Conservation (phyloP, 2,329 filamentous ascomycete genomes). For the Lomentospora prolificans region DNA sequence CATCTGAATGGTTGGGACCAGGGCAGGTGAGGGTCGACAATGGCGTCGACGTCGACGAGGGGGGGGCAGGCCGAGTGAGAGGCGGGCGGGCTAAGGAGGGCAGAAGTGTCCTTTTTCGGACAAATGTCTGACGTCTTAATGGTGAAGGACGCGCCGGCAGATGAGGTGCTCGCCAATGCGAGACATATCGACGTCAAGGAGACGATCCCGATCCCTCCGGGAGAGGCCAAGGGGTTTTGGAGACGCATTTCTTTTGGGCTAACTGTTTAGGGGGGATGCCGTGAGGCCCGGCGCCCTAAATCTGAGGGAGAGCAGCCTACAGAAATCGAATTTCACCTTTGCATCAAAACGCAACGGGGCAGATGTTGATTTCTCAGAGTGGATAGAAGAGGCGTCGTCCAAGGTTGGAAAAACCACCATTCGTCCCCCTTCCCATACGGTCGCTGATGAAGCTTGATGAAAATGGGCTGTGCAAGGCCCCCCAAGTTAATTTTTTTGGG, state of each 20-base stretch:
- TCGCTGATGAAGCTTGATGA: too few species aligned
- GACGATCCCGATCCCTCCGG: neutral
- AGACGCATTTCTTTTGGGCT: neutral
- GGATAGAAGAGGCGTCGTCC: too few species aligned
- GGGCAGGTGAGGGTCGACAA: neutral
- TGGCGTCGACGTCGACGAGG: neutral
- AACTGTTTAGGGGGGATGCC: too few species aligned
- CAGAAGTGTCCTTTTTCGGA: neutral
- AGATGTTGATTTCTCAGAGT: too few species aligned
- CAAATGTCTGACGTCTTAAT: conserved; percentile 1
- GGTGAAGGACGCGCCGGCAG: conserved; percentile 12
- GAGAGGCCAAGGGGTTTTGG: neutral
- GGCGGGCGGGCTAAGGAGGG: neutral
- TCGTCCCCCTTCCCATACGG: too few species aligned
- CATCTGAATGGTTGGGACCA: conserved; percentile 2
- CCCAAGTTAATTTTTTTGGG: too few species aligned
- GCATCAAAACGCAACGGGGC: too few species aligned
- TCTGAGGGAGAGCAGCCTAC: too few species aligned
- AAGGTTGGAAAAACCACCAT: too few species aligned
- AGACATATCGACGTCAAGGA: neutral
- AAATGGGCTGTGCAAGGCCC: too few species aligned
- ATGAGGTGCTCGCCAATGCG: neutral
- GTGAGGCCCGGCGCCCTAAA: too few species aligned
- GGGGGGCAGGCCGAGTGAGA: neutral
- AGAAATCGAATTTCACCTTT: too few species aligned